phyloP scores from a whole-genome alignment of 768 basidiomycete genomes.

The Mycena kentingensis region DNA sequence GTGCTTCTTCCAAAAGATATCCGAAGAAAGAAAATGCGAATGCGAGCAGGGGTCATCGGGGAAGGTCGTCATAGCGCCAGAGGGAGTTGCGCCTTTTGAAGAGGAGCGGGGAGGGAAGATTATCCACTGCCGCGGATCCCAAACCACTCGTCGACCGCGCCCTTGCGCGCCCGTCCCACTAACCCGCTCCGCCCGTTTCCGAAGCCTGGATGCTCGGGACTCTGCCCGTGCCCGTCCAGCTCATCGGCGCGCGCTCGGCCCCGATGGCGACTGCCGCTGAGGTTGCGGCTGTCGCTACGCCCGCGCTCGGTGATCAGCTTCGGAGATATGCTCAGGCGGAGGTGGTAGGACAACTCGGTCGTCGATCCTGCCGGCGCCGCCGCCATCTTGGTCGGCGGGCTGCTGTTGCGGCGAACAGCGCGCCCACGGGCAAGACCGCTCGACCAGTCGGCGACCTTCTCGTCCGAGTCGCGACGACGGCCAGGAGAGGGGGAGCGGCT shows the following conservation, averaged over 20 bases:
- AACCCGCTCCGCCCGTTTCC: slow-evolving; percentile 69
- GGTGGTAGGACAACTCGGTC: slow-evolving; percentile 30
- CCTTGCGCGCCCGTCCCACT: slow-evolving; percentile 41
- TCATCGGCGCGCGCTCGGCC: slow-evolving; percentile 60
- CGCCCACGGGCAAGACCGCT: slow-evolving; percentile 47
- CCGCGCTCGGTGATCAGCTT: slow-evolving; percentile 30
- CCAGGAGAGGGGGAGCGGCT: slow-evolving; percentile 48
- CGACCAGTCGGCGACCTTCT: slow-evolving; percentile 51
- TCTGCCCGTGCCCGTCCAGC: slow-evolving; percentile 44
- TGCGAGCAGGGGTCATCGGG: not conserved
- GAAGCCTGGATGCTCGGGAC: slow-evolving; percentile 58
- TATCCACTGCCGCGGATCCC: slow-evolving; percentile 1
- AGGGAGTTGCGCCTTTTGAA: not conserved
- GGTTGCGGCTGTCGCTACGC: slow-evolving; percentile 27
- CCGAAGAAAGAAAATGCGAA: not conserved
- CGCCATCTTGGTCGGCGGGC: slow-evolving; percentile 50
- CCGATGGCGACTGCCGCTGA: slow-evolving; percentile 40
- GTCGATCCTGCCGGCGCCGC: no score
- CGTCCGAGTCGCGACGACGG: slow-evolving; percentile 32
- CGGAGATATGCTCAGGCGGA: slow-evolving; percentile 13
- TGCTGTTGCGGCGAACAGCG: slow-evolving; percentile 41
- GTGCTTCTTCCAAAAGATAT: not conserved
- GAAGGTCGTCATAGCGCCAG: no score
- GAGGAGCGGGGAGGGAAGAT: not conserved
- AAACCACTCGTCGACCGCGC: slow-evolving; percentile 4